A percentile compares a stretch with the other conserved stretches of the same genome.
Conservation (phyloP, 164 flowering plant genomes). For the Sedum album region DNA sequence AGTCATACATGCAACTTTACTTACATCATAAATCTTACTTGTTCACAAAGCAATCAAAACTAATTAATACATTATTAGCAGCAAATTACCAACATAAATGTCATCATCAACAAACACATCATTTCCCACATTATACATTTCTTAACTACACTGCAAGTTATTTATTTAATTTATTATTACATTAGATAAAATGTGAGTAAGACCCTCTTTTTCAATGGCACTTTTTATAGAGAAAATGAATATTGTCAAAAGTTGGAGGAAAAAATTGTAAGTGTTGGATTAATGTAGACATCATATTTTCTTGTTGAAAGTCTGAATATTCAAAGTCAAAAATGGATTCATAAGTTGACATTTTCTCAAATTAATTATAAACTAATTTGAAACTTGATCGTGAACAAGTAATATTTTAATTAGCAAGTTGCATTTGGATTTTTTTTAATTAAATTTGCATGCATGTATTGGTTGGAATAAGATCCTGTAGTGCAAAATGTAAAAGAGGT, state of each 20-base stretch:
- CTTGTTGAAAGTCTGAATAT: neutral
- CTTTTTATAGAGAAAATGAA: neutral
- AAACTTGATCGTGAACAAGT: too few species aligned
- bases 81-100: neutral
- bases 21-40: neutral
- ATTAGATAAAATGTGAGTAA: neutral
- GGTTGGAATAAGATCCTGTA: too few species aligned
- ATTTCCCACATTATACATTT: neutral
- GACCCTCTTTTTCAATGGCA: neutral
- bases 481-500: conserved; percentile 43
- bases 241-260: neutral
- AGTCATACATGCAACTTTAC: neutral
- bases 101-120: too few species aligned
- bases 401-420: too few species aligned
- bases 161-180: neutral
- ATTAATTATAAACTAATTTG: too few species aligned
- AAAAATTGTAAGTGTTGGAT: neutral
- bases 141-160: neutral
- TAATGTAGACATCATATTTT: neutral
- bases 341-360: neutral
- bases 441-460: too few species aligned
- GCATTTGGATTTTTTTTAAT: too few species aligned
- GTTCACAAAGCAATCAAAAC: neutral
- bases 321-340: neutral
- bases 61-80: neutral